A percentile compares a stretch with the other conserved stretches of the same genome.
phyloP scores from a whole-genome alignment of 495 filamentous ascomycete genomes.

The Rhizodiscina lignyota region DNA sequence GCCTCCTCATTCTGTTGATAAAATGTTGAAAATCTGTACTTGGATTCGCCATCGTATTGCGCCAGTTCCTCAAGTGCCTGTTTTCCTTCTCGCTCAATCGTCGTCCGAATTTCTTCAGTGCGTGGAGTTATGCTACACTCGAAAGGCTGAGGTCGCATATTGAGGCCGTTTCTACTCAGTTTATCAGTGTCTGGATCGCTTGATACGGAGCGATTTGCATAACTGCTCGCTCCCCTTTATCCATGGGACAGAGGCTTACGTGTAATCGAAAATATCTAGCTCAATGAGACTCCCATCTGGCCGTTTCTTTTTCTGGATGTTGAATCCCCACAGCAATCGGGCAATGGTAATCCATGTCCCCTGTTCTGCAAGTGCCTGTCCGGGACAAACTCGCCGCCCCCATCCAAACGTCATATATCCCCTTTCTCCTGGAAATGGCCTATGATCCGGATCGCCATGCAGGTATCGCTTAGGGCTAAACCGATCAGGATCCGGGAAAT shows the following conservation, averaged over 20 bases:
- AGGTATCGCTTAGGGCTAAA: constrained; percentile 21
- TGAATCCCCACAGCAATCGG: constrained; percentile 20
- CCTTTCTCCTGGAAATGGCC: constrained; percentile 39
- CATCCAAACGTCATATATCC: constrained; percentile 51
- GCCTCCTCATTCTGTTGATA: constrained; percentile 25
- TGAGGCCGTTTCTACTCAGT: constrained; percentile 24
- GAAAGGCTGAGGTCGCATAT: constrained; percentile 23
- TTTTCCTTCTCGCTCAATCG: constrained; percentile 37
- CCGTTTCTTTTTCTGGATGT: constrained; percentile 28
- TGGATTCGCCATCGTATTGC: constrained; percentile 39
- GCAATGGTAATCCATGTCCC: constrained; percentile 22
- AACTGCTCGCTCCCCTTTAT: too few species aligned
- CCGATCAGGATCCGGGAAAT: constrained; percentile 27
- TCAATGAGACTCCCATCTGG: constrained; percentile 30
- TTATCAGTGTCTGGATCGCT: too few species aligned
- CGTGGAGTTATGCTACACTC: constrained; percentile 21
- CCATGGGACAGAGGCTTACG: constrained; percentile 19
- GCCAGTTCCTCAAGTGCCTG: constrained; percentile 34
- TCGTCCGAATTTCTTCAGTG: constrained; percentile 29
- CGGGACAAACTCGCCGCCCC: constrained; percentile 21
- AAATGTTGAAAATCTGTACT: constrained; percentile 38
- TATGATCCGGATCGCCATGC: constrained; percentile 18
- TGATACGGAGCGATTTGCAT: too few species aligned
- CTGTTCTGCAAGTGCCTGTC: constrained; percentile 27
- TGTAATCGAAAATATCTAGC: constrained; percentile 29